These are phyloP conservation scores for Monosporascus sp. DNA, from an alignment of 2,329 filamentous ascomycete genomes.

Conservation along the genomic window DNA sequence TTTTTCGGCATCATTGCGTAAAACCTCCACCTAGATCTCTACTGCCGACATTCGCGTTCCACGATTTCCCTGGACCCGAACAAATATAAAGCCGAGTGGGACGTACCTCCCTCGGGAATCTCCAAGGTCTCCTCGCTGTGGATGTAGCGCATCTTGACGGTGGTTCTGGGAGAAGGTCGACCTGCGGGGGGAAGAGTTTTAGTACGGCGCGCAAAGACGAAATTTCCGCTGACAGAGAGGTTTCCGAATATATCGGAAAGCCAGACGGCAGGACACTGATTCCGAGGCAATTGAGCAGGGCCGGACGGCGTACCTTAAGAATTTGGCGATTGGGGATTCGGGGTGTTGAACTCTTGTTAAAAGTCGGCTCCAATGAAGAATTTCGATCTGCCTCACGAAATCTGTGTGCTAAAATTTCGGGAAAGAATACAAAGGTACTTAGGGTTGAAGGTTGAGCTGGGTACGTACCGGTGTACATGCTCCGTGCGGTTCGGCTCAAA, in stretches of 20 bases:
- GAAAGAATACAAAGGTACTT: not conserved
- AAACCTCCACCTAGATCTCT: not conserved
- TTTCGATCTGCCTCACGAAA: not conserved
- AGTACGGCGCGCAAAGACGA: not conserved
- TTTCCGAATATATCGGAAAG: not conserved
- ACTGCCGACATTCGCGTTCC: not conserved
- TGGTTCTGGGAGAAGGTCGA: conserved; percentile 27
- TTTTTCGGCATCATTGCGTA: not conserved
- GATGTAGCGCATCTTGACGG: conserved; percentile 98
- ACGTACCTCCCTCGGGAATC: conserved; percentile 95
- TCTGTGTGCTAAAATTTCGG: conserved; percentile 1
- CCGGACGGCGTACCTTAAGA: not conserved
- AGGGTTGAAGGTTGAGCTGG: not conserved
- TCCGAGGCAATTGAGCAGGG: not conserved
- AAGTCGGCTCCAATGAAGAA: not conserved
- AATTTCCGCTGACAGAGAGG: not conserved
- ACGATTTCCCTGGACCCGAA: not conserved
- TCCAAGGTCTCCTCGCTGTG: conserved; percentile 93
- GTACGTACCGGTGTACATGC: not conserved
- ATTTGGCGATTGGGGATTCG: not conserved
- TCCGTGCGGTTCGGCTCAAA: too few species aligned
- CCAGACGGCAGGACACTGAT: not conserved
- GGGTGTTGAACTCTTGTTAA: not conserved
- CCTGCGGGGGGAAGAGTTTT: conserved; percentile 8
- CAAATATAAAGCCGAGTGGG: conserved; percentile 1